A percentile compares a stretch with the other conserved stretches of the same genome.
These are phyloP conservation scores for Blastobotrys muscicola DNA, from an alignment of 805 yeast species.

Conservation along the genomic window DNA sequence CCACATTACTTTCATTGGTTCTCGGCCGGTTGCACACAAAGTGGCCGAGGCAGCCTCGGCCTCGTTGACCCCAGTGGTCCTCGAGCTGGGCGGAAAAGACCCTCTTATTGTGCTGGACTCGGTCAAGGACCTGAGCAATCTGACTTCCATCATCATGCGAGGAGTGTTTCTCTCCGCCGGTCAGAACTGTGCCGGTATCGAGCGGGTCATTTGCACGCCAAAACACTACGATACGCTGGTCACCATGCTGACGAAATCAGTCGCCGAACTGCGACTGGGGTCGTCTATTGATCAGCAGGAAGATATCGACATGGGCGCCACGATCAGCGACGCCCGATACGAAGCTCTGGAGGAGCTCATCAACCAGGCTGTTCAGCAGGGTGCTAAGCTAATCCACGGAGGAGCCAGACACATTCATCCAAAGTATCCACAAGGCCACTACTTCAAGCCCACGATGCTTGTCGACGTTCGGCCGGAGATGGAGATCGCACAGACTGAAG, in stretches of 20 bases:
- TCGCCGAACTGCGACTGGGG: conserved; percentile 63
- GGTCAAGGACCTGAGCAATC: conserved; percentile 34
- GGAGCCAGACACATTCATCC: conserved; percentile 80
- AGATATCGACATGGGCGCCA: conserved; percentile 93
- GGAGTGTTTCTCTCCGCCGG: conserved; percentile 98
- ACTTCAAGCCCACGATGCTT: conserved; percentile 81
- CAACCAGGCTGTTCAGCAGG: conserved; percentile 61
- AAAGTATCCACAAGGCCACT: conserved; percentile 90
- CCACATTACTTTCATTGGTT: conserved; percentile 93
- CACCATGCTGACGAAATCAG: conserved; percentile 44
- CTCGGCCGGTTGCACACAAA: conserved; percentile 86
- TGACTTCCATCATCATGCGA: conserved; percentile 78
- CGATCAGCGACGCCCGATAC: conserved; percentile 73
- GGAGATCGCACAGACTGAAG: conserved; percentile 81
- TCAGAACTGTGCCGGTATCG: conserved; percentile 96
- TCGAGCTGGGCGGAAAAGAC: conserved; percentile 96
- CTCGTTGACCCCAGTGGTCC: conserved; percentile 87
- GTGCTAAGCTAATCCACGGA: conserved; percentile 76
- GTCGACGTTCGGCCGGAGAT: conserved; percentile 70
- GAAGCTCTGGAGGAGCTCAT: conserved; percentile 56
- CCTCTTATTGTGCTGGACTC: conserved; percentile 82
- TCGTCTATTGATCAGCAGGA: conserved; percentile 87
- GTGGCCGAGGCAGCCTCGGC: conserved; percentile 77
- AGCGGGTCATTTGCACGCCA: conserved; percentile 78
- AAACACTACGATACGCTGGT: conserved; percentile 56